A percentile compares a stretch with the other conserved stretches of the same genome.
Conservation (phyloP, 345 rosid genomes). For the Dimocarpus longan region DNA sequence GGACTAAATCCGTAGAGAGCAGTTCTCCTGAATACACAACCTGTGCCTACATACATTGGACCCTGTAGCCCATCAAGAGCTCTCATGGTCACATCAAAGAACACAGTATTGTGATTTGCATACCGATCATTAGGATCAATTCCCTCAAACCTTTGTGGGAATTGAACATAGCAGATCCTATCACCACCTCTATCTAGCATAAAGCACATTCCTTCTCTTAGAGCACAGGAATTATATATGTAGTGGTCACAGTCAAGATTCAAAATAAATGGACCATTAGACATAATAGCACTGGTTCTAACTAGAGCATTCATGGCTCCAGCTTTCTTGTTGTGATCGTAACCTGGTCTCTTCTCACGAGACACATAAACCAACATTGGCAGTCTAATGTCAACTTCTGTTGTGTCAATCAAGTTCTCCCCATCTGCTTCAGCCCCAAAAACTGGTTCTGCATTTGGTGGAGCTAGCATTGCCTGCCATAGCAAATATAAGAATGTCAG, state of each 20-base stretch:
- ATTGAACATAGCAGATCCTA: slow-evolving; percentile 60
- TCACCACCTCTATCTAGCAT: slow-evolving; percentile 73
- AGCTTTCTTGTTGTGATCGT: slow-evolving; percentile 75
- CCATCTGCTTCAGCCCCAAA: slow-evolving; percentile 60
- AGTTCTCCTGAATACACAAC: slow-evolving; percentile 64
- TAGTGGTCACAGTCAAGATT: slow-evolving; percentile 75
- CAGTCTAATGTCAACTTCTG: slow-evolving; percentile 59
- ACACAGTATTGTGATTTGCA: slow-evolving; percentile 64
- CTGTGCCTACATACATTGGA: slow-evolving; percentile 68
- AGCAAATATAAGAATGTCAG: background rate
- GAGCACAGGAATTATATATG: slow-evolving; percentile 55
- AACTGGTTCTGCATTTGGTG: slow-evolving; percentile 70
- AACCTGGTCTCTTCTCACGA: slow-evolving; percentile 62
- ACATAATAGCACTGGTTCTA: slow-evolving; percentile 67
- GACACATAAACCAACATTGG: slow-evolving; percentile 69
- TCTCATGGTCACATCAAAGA: slow-evolving; percentile 71
- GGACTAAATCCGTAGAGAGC: slow-evolving; percentile 74
- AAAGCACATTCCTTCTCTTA: slow-evolving; percentile 75
- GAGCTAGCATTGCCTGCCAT: slow-evolving; percentile 78
- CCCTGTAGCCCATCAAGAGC: slow-evolving; percentile 70
- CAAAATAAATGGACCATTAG: slow-evolving; percentile 67
- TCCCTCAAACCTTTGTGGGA: slow-evolving; percentile 72
- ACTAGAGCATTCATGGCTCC: slow-evolving; percentile 75
- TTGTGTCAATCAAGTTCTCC: slow-evolving; percentile 50
- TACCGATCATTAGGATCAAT: slow-evolving; percentile 65